Evolutionary conservation across 2,329 filamentous ascomycete genomes (phyloP).

Genomic region (Aureobasidium mangrovei): DNA sequence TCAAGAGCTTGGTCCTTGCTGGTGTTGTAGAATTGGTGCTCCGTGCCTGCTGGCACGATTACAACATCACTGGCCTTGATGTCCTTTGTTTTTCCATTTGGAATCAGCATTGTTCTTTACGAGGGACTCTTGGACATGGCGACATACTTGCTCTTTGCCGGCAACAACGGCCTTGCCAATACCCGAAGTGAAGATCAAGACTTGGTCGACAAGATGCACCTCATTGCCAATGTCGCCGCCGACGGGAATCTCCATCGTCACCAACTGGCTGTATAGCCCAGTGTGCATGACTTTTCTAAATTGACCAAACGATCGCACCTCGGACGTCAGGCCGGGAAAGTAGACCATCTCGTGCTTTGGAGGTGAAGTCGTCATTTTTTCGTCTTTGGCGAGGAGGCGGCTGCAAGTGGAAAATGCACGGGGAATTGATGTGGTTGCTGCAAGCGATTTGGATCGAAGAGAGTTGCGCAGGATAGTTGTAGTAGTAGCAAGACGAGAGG

Average conservation of each 20-base stretch:
- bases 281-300: conserved; percentile 56
- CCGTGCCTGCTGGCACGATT: conserved; percentile 55
- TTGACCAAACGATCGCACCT: conserved; percentile 47
- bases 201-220: conserved; percentile 57
- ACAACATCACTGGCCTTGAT: conserved; percentile 40
- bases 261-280: conserved; percentile 54
- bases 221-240: conserved; percentile 59
- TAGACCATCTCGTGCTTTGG: conserved; percentile 48
- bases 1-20: conserved; percentile 49
- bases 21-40: conserved; percentile 57
- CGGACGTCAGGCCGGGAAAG: conserved; percentile 48
- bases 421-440: conserved; percentile 1
- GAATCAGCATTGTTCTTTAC: too few species aligned
- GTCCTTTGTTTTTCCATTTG: neutral
- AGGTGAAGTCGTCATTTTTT: conserved; percentile 24
- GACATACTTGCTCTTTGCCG: conserved; percentile 44
- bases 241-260: conserved; percentile 56
- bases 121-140: conserved; percentile 27
- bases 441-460: neutral
- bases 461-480: neutral
- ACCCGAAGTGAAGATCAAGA: conserved; percentile 55
- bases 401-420: conserved; percentile 21
- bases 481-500: neutral
- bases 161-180: conserved; percentile 49
- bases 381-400: conserved; percentile 25